Base-by-base conservation (phyloP, 257 asterid genomes). In the Solanum dulcamara region DNA sequence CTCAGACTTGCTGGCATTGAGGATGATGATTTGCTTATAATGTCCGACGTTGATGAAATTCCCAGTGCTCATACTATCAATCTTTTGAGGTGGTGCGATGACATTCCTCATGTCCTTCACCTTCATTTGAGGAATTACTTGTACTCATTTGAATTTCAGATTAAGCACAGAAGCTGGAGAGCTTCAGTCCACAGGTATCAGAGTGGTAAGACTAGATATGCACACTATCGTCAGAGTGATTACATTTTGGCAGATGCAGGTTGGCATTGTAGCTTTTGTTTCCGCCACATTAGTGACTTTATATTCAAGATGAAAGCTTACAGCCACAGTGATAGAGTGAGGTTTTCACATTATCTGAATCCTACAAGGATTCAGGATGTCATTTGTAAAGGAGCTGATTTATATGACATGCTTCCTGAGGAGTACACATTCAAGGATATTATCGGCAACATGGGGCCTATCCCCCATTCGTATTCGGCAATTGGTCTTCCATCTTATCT, bases 181-280 rank as follows among this genome's bases (percentile, higher is more conserved):
- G 97, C 98, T 80, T 95, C 98, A 0, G 89, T 91, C 46, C 98
- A 95, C 22, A 74, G 90, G 62, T 95, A 95, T 84, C 93, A 84
- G 62, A 91, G 92, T 5, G 97, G 98, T 5, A 91, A 92, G 88
- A 95, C 97, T 10, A 90, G 89, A 72, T 95, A 95, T 38, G 98
- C 94, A 1, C 98, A 95, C 85, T 95, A 93, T 72, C 88, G 98
- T 22, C 98, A 91, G 85, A 89, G 96, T 0, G 94, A 94, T 26
- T 89, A 84, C 38, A 89, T 95, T 83, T 92, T 95, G 90, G 95
- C 92, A 0, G 98, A 94, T 70, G 92, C 98, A 1, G 98, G 98
- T 59, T 95, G 98, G 98, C 98, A 95, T 84, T 95, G 98, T 24
- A 95, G 98, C 95, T 95, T 95, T 85, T 95, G 98, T 88, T 95